phyloP scores from a whole-genome alignment of 345 rosid genomes.

The Linum lewisii region DNA sequence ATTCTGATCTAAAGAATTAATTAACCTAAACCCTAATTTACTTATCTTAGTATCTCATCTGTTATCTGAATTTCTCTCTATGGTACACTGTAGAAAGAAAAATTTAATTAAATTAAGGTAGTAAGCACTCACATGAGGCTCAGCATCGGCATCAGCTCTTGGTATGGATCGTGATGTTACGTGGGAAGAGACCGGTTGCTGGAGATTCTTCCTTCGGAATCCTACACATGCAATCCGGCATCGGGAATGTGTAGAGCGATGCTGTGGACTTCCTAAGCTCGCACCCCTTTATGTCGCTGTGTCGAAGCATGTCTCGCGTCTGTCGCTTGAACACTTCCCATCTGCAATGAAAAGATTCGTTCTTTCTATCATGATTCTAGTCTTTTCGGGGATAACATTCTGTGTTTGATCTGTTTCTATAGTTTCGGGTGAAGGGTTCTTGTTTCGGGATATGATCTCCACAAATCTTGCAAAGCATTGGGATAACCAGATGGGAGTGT shows the following conservation, averaged over 20 bases:
- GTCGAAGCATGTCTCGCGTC: conserved; percentile 72
- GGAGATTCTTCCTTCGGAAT: conserved; percentile 17
- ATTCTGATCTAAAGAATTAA: too few species aligned
- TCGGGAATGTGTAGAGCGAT: conserved; percentile 79
- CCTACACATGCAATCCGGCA: conserved; percentile 93
- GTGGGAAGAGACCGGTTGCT: conserved; percentile 10
- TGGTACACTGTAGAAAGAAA: background rate
- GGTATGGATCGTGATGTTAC: background rate
- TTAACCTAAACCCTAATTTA: too few species aligned
- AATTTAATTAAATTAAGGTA: background rate
- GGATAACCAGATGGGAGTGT: too few species aligned
- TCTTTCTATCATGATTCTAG: background rate
- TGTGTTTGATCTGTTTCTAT: too few species aligned
- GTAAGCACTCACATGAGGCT: background rate
- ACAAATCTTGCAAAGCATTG: too few species aligned
- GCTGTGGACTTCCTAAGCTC: conserved; percentile 58
- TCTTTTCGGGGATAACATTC: background rate
- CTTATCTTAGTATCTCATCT: too few species aligned
- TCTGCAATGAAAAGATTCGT: conserved; percentile 25
- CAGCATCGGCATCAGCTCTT: background rate
- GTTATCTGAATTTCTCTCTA: too few species aligned
- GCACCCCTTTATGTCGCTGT: conserved; percentile 59
- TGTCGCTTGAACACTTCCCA: conserved; percentile 79
- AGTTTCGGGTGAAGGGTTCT: too few species aligned
- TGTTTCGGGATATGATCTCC: too few species aligned